A percentile compares a stretch with the other conserved stretches of the same genome.
Conservation (phyloP, 176 grass and related monocot species). For the Carex scoparia region DNA sequence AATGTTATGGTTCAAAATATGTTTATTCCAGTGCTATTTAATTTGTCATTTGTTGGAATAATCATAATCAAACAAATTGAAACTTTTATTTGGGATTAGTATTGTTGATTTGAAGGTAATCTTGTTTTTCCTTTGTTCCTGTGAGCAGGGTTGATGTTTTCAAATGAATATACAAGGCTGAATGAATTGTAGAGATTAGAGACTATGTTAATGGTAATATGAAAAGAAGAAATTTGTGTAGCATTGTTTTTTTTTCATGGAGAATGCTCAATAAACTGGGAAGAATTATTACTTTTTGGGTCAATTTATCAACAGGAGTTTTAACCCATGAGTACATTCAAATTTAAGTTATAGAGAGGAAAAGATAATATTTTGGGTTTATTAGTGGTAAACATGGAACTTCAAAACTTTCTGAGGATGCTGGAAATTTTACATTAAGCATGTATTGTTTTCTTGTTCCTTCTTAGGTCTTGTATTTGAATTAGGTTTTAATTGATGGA, state of each 20-base stretch:
- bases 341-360: neutral
- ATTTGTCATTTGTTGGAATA: neutral
- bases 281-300: neutral
- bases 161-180: neutral
- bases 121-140: neutral
- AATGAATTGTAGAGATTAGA: neutral
- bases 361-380: neutral
- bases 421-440: neutral
- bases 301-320: neutral
- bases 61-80: neutral
- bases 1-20: neutral
- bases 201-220: neutral
- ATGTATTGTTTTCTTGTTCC: neutral
- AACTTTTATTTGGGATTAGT: neutral
- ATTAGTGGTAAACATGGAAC: neutral
- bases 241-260: neutral
- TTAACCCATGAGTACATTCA: neutral
- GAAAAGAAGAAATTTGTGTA: neutral
- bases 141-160: neutral
- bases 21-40: neutral
- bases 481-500: neutral
- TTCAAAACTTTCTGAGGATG: neutral
- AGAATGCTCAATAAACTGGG: neutral
- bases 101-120: neutral
- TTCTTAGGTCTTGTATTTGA: neutral